Percentiles rank a stretch among this genome's conserved stretches.
Conservation (phyloP, 1,284 basidiomycete species). For the Serendipita sp. region DNA sequence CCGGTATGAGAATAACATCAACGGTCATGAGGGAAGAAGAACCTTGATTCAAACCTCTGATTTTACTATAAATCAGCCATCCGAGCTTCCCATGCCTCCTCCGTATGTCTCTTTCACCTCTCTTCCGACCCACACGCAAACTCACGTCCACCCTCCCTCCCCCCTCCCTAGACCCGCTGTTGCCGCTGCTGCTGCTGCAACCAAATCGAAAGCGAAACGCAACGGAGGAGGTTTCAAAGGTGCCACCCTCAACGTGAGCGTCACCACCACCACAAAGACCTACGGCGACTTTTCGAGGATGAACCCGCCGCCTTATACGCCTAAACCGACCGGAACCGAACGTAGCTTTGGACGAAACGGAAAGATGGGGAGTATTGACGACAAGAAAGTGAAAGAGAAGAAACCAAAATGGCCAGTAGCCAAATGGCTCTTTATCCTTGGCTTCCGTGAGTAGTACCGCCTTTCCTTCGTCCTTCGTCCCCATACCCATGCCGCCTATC, state of each 20-base stretch:
- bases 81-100: background rate
- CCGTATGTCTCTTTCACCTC: background rate
- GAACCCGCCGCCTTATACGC: background rate
- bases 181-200: background rate
- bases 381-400: background rate
- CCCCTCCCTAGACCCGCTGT: background rate
- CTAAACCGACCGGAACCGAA: background rate
- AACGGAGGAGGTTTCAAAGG: background rate
- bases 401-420: background rate
- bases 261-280: background rate
- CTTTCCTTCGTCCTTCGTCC: background rate
- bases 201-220: background rate
- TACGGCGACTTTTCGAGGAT: background rate
- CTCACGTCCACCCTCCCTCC: background rate
- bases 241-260: background rate
- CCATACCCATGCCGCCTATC: background rate
- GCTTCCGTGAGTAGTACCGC: background rate
- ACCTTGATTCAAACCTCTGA: too few relatives aligned
- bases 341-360: conserved; percentile 1
- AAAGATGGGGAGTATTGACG: background rate
- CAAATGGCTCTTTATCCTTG: conserved; percentile 4
- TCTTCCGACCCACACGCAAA: background rate
- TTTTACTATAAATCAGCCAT: background rate
- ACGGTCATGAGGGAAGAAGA: too few relatives aligned
- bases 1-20: too few relatives aligned